These are phyloP conservation scores for Sanghuangporus baumii DNA, from an alignment of 1,284 basidiomycete genomes.

Conservation along the genomic window DNA sequence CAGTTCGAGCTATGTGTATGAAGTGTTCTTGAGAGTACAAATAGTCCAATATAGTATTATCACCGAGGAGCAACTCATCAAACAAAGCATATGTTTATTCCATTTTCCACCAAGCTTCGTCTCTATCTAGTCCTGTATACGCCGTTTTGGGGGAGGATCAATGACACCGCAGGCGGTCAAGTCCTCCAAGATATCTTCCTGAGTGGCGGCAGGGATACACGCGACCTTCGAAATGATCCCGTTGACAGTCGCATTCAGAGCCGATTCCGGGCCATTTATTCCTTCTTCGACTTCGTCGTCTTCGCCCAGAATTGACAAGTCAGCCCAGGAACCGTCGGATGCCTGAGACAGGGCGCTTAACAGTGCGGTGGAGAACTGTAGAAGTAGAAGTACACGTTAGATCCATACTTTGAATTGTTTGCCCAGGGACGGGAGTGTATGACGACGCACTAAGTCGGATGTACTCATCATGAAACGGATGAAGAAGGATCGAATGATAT, in stretches of 20 bases:
- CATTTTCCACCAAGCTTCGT: too few relatives aligned
- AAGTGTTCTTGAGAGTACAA: too few relatives aligned
- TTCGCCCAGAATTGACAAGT: background rate
- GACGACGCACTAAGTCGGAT: background rate
- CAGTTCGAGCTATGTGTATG: too few relatives aligned
- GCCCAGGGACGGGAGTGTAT: background rate
- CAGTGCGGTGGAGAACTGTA: background rate
- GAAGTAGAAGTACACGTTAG: background rate
- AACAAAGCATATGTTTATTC: too few relatives aligned
- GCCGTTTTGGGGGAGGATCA: background rate
- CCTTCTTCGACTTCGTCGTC: background rate
- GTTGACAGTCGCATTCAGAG: background rate
- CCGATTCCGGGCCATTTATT: background rate
- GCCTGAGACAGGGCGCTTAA: background rate
- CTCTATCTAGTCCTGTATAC: too few relatives aligned
- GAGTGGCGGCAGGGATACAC: background rate
- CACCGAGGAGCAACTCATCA: too few relatives aligned
- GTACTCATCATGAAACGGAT: background rate
- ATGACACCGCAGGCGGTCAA: background rate
- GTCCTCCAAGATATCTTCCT: background rate
- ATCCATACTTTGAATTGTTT: background rate
- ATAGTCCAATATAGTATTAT: too few relatives aligned
- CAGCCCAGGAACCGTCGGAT: background rate
- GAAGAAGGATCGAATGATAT: background rate
- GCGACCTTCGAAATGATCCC: background rate